Evolutionary conservation across 1,284 basidiomycete species (phyloP).

Genomic region (Flammula alnicola): DNA sequence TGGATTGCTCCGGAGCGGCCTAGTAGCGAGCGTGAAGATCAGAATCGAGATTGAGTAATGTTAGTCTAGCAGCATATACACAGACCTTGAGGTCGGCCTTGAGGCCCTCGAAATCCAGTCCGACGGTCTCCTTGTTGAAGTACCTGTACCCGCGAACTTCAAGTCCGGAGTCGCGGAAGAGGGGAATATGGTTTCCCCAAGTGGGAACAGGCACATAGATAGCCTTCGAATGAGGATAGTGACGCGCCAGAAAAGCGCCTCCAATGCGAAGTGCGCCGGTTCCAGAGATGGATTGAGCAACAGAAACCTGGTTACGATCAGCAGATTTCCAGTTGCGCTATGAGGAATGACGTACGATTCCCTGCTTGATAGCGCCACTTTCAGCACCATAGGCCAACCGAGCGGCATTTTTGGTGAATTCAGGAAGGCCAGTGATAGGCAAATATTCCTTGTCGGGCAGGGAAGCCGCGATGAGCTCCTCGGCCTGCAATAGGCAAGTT

Average conservation of each 20-base stretch:
- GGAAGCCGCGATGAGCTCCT: conserved; percentile 70
- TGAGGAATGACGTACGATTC: conserved; percentile 60
- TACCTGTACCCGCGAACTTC: conserved; percentile 94
- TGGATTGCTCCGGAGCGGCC: conserved; percentile 78
- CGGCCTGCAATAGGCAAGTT: conserved; percentile 60
- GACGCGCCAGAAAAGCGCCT: conserved; percentile 89
- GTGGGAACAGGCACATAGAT: conserved; percentile 96
- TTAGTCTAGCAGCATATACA: conserved; percentile 2
- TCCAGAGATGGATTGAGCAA: conserved; percentile 97
- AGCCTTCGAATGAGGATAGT: conserved; percentile 87
- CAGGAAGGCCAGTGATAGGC: conserved; percentile 90
- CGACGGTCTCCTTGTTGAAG: conserved; percentile 94
- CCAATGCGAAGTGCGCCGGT: conserved; percentile 98
- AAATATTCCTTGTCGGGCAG: conserved; percentile 97
- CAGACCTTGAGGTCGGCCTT: conserved; percentile 83
- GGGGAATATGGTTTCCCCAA: conserved; percentile 96
- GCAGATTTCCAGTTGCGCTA: neutral
- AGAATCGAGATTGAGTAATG: conserved; percentile 10
- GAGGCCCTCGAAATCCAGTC: conserved; percentile 92
- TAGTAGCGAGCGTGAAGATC: conserved; percentile 37
- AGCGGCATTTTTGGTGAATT: conserved; percentile 90
- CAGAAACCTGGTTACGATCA: conserved; percentile 66
- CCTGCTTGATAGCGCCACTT: conserved; percentile 75
- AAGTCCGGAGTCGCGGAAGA: conserved; percentile 90
- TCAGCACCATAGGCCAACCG: conserved; percentile 92